Base-by-base conservation (phyloP, 768 basidiomycete species). In the Kwoniella dendrophila region DNA sequence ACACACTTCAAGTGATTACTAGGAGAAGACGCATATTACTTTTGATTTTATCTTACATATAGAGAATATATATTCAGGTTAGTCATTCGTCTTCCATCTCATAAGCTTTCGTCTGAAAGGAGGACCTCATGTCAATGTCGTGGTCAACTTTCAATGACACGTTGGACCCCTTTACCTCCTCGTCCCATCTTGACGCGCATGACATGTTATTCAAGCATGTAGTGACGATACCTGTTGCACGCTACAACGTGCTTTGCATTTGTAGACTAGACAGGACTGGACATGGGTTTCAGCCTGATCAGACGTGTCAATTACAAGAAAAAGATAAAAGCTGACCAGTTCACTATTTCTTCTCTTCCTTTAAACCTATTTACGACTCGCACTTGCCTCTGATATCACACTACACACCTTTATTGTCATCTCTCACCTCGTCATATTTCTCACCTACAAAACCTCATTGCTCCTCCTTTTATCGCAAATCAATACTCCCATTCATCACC, bases 281-380 rank as follows among this genome's bases (percentile, higher is more conserved):
- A 24, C 43, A 20, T 51, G 47, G 52, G 22, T 33, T 50, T 29
- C 33, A 8, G 27, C 20, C 51, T 49, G 18, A 38, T 8, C 29
- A 36, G 29, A 47, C 40, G 11, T 32, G 3, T 26, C 49, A 38
- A 27, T 22, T 27, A 44, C 7, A 47, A 29, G n/a, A 41, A 44
- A 45, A 33, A 48, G 41, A 29, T n/a, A 24, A 40, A 63, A 50
- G 56, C 66, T 63, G 54, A 63, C 66, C 48, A 11, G 53, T 51
- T 41, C 59, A 27, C 32, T 41, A n/a, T 67, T 59, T 26, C 59
- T 55, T 47, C 34, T 33, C n/a, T 43, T 30, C 51, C 24, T 40
- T 26, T 29, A 20, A 24, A 29, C 11, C 26, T 24, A 55, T n/a
- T 10, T 18, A 43, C 36, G 26, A 26, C 4, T 27, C 58, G 54